Percentiles rank a stretch among this genome's conserved stretches.
phyloP scores from a whole-genome alignment of 116 monocot species.

The Cymodocea nodosa region DNA sequence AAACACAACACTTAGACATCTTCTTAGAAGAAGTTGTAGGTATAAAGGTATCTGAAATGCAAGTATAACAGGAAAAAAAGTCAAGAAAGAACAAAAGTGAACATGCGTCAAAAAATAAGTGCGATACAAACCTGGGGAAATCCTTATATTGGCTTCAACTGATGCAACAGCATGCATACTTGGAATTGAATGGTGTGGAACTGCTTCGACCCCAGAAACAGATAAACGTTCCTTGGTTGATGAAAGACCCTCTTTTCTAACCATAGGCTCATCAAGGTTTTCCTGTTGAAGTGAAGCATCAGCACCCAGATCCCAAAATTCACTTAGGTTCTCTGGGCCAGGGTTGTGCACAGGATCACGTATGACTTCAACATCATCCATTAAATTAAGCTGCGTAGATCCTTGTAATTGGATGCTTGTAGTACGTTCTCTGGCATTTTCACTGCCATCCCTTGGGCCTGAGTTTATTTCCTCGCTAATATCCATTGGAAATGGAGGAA shows the following conservation, averaged over 20 bases:
- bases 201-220: constrained; percentile 14
- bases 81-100: neutral
- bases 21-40: neutral
- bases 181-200: neutral
- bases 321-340: constrained; percentile 5
- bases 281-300: constrained; percentile 10
- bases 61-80: neutral
- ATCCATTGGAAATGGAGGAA: constrained; percentile 27
- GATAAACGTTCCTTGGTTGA: constrained; percentile 24
- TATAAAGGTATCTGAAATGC: neutral
- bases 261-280: constrained; percentile 5
- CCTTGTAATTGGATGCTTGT: constrained; percentile 8
- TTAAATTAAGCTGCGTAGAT: neutral
- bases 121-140: constrained; percentile 29
- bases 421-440: constrained; percentile 5
- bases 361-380: constrained; percentile 20
- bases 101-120: neutral
- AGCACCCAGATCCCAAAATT: constrained; percentile 9
- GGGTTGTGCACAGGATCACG: constrained; percentile 27
- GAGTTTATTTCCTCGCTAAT: constrained; percentile 9
- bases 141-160: neutral
- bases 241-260: constrained; percentile 17
- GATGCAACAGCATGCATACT: constrained; percentile 9
- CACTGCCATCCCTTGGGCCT: neutral
- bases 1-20: neutral